Conservation (phyloP, 192 early-diverging fungal species). For the Backusella tarrabulga region DNA sequence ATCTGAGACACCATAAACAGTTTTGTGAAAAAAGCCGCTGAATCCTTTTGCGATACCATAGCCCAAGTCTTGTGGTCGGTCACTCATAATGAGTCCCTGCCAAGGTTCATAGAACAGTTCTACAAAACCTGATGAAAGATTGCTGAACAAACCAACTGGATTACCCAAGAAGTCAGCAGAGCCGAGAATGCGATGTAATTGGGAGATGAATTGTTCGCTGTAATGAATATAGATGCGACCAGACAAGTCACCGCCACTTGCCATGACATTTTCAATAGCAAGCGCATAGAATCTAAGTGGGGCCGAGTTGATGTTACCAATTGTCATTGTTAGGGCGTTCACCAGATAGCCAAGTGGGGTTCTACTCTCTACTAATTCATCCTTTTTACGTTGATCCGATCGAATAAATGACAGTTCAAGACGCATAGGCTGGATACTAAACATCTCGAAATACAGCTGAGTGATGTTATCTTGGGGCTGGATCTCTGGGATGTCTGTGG, state of each 20-base stretch:
- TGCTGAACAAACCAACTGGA: constrained; percentile 96
- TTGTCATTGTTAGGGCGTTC: constrained; percentile 93
- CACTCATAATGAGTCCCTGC: constrained; percentile 94
- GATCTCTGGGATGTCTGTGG: constrained; percentile 69
- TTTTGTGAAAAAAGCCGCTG: constrained; percentile 83
- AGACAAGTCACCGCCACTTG: constrained; percentile 69
- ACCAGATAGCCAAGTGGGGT: constrained; percentile 64
- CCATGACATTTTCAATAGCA: constrained; percentile 84
- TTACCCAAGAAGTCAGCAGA: constrained; percentile 98
- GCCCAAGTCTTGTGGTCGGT: constrained; percentile 91
- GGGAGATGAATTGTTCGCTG: constrained; percentile 85
- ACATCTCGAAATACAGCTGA: constrained; percentile 91
- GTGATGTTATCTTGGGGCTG: constrained; percentile 62
- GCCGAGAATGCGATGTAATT: constrained; percentile 84
- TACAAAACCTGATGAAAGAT: constrained; percentile 88
- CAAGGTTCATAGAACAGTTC: constrained; percentile 99
- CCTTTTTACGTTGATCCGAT: constrained; percentile 62
- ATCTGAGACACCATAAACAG: constrained; percentile 94
- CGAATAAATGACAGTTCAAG: constrained; percentile 95
- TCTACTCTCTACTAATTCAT: constrained; percentile 49
- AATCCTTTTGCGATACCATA: constrained; percentile 87
- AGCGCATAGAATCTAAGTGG: constrained; percentile 89
- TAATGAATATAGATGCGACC: constrained; percentile 87
- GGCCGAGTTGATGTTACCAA: constrained; percentile 96
- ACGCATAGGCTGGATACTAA: constrained; percentile 93